Percentiles rank a stretch among this genome's conserved stretches.
phyloP scores from a whole-genome alignment of 129 eudicot species.

The Smallanthus sonchifolius region DNA sequence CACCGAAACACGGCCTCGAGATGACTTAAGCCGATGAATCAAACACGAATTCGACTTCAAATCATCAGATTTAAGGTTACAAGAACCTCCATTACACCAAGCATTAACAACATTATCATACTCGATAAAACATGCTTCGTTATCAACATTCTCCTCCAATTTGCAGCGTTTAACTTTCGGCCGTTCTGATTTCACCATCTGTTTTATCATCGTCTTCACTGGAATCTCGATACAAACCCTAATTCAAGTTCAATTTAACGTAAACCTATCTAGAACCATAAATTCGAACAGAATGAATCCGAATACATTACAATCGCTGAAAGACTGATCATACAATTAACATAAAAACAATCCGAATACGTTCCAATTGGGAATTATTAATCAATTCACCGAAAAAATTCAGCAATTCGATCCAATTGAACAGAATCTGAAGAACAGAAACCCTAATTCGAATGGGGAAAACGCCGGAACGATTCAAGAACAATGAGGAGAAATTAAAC shows the following conservation, averaged over 20 bases:
- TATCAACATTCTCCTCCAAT: slow-evolving; percentile 23
- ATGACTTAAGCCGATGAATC: slow-evolving; percentile 41
- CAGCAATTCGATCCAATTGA: slow-evolving; percentile 9
- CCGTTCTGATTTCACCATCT: slow-evolving; percentile 37
- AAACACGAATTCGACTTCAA: slow-evolving; percentile 23
- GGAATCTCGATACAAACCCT: slow-evolving; percentile 30
- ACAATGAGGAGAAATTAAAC: not conserved
- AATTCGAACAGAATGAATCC: not conserved
- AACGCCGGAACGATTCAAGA: slow-evolving; percentile 1
- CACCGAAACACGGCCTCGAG: slow-evolving; percentile 51
- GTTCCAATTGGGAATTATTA: slow-evolving; percentile 10
- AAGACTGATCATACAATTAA: not conserved
- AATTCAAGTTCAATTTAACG: not conserved
- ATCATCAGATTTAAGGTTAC: not conserved
- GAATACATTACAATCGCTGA: not conserved
- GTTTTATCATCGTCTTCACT: slow-evolving; percentile 47
- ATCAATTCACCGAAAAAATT: not conserved
- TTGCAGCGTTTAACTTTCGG: slow-evolving; percentile 50
- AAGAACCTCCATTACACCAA: slow-evolving; percentile 28
- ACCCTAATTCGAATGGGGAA: slow-evolving; percentile 27
- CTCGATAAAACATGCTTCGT: slow-evolving; percentile 6
- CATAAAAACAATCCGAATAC: slow-evolving; percentile 1
- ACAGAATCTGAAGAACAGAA: slow-evolving; percentile 5
- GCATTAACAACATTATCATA: slow-evolving; percentile 26
- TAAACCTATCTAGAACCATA: not conserved